A percentile compares a stretch with the other conserved stretches of the same genome.
These are phyloP conservation scores for Circinella umbellata DNA, from an alignment of 371 early-diverging fungal genomes.

Conservation along the genomic window DNA sequence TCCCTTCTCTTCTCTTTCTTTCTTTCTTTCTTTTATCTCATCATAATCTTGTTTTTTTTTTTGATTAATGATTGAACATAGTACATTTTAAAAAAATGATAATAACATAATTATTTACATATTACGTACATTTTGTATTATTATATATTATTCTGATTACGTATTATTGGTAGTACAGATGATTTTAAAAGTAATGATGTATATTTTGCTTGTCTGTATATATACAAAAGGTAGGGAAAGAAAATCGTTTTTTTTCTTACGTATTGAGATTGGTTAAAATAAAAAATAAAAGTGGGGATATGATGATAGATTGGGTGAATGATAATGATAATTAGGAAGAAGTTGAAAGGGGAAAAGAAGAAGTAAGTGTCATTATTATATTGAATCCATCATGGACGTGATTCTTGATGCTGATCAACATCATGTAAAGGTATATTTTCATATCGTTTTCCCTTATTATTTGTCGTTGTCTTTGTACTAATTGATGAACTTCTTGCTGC, in stretches of 20 bases:
- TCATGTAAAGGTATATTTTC: conserved; percentile 43
- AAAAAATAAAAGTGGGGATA: too few relatives aligned
- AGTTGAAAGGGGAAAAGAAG: too few relatives aligned
- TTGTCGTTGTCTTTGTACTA: conserved; percentile 10
- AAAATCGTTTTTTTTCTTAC: too few relatives aligned
- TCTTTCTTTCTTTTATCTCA: not conserved
- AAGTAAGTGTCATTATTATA: not conserved
- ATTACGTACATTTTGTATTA: not conserved
- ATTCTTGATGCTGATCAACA: not conserved
- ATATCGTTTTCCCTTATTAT: conserved; percentile 37
- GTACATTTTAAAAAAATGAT: not conserved
- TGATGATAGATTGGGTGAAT: too few relatives aligned
- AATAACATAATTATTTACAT: not conserved
- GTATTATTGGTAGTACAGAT: not conserved
- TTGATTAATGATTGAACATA: not conserved
- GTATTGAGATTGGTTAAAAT: too few relatives aligned
- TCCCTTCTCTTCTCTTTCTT: not conserved
- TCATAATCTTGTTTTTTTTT: not conserved
- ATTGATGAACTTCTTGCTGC: conserved; percentile 1
- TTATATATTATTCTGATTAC: not conserved
- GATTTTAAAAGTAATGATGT: too few relatives aligned
- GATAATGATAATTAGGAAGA: too few relatives aligned
- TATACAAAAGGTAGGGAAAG: too few relatives aligned
- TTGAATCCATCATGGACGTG: too few relatives aligned
- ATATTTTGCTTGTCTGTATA: too few relatives aligned